Conservation (phyloP, 1,139 yeast species). For the Fermentozyma sake region DNA sequence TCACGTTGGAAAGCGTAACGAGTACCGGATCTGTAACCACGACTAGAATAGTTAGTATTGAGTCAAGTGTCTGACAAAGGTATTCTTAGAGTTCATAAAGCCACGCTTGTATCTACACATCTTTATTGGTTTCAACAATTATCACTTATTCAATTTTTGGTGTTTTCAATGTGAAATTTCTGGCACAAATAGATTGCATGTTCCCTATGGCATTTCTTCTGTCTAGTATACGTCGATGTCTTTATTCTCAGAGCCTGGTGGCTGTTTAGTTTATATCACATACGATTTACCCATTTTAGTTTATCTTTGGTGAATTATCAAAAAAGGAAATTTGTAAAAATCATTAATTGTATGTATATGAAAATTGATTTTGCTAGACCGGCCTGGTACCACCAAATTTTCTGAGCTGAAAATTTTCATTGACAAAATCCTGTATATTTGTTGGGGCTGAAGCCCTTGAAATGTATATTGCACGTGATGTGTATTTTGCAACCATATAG, state of each 20-base stretch:
- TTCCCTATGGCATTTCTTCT: too few relatives aligned
- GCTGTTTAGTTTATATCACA: too few relatives aligned
- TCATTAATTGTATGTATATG: constrained; percentile 2
- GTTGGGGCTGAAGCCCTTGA: constrained; percentile 13
- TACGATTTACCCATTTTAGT: constrained; percentile 79
- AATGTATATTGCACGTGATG: constrained; percentile 5
- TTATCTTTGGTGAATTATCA: constrained; percentile 22
- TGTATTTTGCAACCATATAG: too few relatives aligned
- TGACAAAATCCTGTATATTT: constrained; percentile 1
- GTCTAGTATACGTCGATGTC: too few relatives aligned
- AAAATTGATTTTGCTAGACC: constrained; percentile 4
- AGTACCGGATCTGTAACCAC: constrained; percentile 99
- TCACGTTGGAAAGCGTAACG: constrained; percentile 99
- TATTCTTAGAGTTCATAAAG: constrained; percentile 1
- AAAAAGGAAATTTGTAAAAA: constrained; percentile 6
- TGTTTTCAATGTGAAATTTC: too few relatives aligned
- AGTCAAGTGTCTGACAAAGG: background rate
- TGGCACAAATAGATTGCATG: too few relatives aligned
- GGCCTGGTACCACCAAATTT: too few relatives aligned
- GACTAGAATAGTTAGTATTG: constrained; percentile 47
- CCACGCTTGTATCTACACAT: too few relatives aligned
- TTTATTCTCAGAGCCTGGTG: too few relatives aligned
- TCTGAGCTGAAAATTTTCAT: constrained; percentile 15
- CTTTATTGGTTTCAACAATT: too few relatives aligned
- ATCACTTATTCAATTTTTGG: too few relatives aligned